These are phyloP conservation scores for Colletotrichum filicis DNA, from an alignment of 2,329 filamentous ascomycete genomes.

Conservation along the genomic window DNA sequence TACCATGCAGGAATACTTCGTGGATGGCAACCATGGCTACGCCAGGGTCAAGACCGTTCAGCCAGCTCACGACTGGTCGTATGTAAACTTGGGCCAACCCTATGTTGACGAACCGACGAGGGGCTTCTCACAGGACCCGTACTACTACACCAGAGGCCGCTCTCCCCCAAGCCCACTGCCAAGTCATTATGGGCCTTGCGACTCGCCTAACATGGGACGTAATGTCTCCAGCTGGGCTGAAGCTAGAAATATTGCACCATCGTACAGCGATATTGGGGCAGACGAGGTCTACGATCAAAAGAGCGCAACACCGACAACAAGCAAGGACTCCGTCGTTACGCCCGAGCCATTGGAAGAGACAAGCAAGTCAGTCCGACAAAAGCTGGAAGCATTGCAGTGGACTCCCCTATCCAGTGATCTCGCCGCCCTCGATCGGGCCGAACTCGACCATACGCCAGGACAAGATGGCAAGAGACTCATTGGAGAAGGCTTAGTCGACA, in stretches of 20 bases:
- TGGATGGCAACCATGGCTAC: slow-evolving; percentile 48
- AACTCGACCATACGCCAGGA: slow-evolving; percentile 13
- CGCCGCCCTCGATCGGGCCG: neutral
- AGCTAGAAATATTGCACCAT: slow-evolving; percentile 51
- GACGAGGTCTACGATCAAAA: slow-evolving; percentile 35
- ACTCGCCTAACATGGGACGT: slow-evolving; percentile 42
- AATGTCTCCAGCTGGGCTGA: slow-evolving; percentile 50
- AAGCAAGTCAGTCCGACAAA: slow-evolving; percentile 16
- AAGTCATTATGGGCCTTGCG: slow-evolving; percentile 52
- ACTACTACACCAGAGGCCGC: slow-evolving; percentile 61
- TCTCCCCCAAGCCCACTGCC: slow-evolving; percentile 64
- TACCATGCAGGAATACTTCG: slow-evolving; percentile 51
- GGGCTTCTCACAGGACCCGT: slow-evolving; percentile 52
- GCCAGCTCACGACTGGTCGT: slow-evolving; percentile 56
- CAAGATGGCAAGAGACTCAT: slow-evolving; percentile 12
- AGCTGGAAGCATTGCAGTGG: slow-evolving; percentile 29
- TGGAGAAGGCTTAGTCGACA: neutral
- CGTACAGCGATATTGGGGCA: slow-evolving; percentile 48
- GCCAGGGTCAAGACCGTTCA: slow-evolving; percentile 53
- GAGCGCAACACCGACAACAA: slow-evolving; percentile 35
- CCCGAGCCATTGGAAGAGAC: slow-evolving; percentile 26
- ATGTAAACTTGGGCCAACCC: slow-evolving; percentile 47
- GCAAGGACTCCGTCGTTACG: slow-evolving; percentile 16
- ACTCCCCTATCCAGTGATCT: slow-evolving; percentile 30
- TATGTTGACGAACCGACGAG: slow-evolving; percentile 47